A percentile compares a stretch with the other conserved stretches of the same genome.
These are phyloP conservation scores for Rosellinia necatrix DNA, from an alignment of 2,329 filamentous ascomycete species.

Conservation along the genomic window DNA sequence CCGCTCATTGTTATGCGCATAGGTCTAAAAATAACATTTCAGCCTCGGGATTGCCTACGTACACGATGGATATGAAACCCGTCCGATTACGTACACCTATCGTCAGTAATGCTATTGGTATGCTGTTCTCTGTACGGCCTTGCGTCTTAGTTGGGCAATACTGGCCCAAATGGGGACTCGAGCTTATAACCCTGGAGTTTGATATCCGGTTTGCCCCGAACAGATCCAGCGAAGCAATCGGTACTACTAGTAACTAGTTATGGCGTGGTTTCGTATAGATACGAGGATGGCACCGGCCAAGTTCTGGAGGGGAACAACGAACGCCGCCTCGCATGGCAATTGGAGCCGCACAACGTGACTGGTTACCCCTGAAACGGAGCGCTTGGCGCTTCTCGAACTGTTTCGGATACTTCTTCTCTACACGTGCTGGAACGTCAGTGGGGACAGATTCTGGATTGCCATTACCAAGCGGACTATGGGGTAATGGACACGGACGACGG, in stretches of 20 bases:
- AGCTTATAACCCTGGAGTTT: neutral
- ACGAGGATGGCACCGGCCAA: neutral
- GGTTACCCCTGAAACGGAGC: slow-evolving; percentile 5
- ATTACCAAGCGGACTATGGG: slow-evolving; percentile 15
- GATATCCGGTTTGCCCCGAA: too few relatives aligned
- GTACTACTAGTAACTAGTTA: too few relatives aligned
- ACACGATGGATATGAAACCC: neutral
- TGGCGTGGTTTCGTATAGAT: too few relatives aligned
- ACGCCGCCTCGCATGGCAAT: too few relatives aligned
- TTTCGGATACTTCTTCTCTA: slow-evolving; percentile 23
- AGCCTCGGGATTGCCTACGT: neutral
- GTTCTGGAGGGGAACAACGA: neutral
- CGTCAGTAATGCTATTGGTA: neutral
- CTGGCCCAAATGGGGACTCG: too few relatives aligned
- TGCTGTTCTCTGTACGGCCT: neutral
- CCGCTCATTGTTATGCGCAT: slow-evolving; percentile 7
- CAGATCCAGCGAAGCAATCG: too few relatives aligned
- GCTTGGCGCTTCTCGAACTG: slow-evolving; percentile 23
- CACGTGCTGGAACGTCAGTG: slow-evolving; percentile 4
- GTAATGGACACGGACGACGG: slow-evolving; percentile 2
- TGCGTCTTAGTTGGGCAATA: too few relatives aligned
- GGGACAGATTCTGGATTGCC: neutral
- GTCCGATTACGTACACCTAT: neutral
- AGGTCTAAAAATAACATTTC: slow-evolving; percentile 18
- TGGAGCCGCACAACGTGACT: slow-evolving; percentile 2